Base-by-base conservation (phyloP, 2,329 filamentous ascomycete genomes). In the Trichoderma sp. region DNA sequence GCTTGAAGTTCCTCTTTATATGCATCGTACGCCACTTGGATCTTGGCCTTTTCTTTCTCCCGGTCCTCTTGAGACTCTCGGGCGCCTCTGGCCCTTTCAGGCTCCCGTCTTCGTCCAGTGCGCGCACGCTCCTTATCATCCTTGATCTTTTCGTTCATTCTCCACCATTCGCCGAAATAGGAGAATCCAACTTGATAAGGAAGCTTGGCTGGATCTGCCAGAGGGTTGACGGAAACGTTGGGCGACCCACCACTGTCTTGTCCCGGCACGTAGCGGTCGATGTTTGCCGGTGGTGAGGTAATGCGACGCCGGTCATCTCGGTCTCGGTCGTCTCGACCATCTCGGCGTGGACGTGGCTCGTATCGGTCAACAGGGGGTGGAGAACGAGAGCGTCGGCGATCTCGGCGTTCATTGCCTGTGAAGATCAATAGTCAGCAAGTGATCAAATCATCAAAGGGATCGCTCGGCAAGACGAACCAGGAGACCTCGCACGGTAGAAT, bases 101-200 rank as follows among this genome's bases (percentile, higher is more conserved):
- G 87, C 74, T 91, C 88, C 43, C 91, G 88, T 32, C 92, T 87
- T 47, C 91, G 90, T 32, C 92, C 93, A 55, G 89, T 91, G 73
- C 90, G 89, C 30, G 85, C 84, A 36, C 91, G 88, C 77, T 95
- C 93, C 77, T 91, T 92, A 73, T 95, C 92, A 65, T 95, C 92
- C 80, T 94, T 95, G 78, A 95, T 92, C 77, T 90, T 90, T 79
- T 95, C 92, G 76, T 95, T 93, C 75, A 91, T 85, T 73, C 93
- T 88, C 93, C 93, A 95, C 93, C 93, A 95, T 80, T 95, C 93
- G 20, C 93, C 91, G 76, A 93, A 95, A 80, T 92, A 95, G 15
- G 92, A 95, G 81, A 95, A 95, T 2, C 93, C 93, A 70, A 95
- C 93, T 79, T 95, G 93, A 74, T 92, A 94, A 3, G 92, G 89